These are phyloP conservation scores for Gypsophila paniculata DNA, from an alignment of 179 eudicot genomes.

Conservation along the genomic window DNA sequence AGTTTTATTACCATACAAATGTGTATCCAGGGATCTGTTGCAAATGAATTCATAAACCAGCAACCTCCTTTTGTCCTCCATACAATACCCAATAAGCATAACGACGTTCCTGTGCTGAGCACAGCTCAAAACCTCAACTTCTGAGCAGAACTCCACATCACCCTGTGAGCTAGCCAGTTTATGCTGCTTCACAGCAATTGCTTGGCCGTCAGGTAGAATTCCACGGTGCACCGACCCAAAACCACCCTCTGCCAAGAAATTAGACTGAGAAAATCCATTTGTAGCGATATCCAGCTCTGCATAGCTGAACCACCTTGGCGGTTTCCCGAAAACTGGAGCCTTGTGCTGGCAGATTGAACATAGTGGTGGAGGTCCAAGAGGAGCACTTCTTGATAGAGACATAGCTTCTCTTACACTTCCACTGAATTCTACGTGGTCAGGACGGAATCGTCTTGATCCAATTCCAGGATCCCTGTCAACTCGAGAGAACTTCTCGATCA, in stretches of 20 bases:
- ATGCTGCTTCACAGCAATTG: slow-evolving; percentile 92
- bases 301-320: slow-evolving; percentile 92
- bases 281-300: slow-evolving; percentile 90
- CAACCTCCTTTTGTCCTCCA: slow-evolving; percentile 81
- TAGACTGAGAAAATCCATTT: slow-evolving; percentile 72
- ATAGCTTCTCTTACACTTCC: slow-evolving; percentile 76
- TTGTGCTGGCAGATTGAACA: slow-evolving; percentile 92
- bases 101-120: slow-evolving; percentile 99
- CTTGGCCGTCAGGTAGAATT: slow-evolving; percentile 76
- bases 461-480: slow-evolving; percentile 48
- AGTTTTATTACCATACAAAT: slow-evolving; percentile 68
- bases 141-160: slow-evolving; percentile 88
- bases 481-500: slow-evolving; percentile 45
- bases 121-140: slow-evolving; percentile 94
- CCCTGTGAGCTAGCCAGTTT: slow-evolving; percentile 97
- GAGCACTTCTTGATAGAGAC: slow-evolving; percentile 58
- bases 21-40: slow-evolving; percentile 81
- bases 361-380: slow-evolving; percentile 81
- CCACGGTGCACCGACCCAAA: slow-evolving; percentile 92
- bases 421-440: slow-evolving; percentile 45
- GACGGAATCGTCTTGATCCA: slow-evolving; percentile 41
- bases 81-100: slow-evolving; percentile 89
- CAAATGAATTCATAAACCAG: slow-evolving; percentile 94
- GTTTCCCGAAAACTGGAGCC: slow-evolving; percentile 87
- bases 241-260: slow-evolving; percentile 96